These are phyloP conservation scores for Psilocybe cubensis DNA, from an alignment of 768 basidiomycete species.

Conservation along the genomic window DNA sequence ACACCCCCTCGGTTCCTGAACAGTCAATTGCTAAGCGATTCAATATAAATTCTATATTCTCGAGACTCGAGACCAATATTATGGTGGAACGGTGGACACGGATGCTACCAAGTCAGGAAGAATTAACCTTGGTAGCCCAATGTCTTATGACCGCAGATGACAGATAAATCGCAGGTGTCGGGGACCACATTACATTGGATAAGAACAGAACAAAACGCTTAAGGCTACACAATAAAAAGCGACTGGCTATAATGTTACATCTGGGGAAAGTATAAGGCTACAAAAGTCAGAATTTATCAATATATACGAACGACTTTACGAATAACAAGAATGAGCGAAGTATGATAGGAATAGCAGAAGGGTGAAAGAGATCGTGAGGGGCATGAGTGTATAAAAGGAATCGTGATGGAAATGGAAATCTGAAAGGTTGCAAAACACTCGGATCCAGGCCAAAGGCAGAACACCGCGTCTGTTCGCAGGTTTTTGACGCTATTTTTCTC, in stretches of 20 bases:
- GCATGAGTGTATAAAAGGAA: background rate
- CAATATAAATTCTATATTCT: no score
- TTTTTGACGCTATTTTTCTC: conserved; percentile 19
- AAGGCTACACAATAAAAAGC: background rate
- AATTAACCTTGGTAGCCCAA: background rate
- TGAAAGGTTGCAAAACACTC: background rate
- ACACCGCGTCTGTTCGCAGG: background rate
- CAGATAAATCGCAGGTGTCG: background rate
- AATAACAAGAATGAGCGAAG: background rate
- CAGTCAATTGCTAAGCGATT: no score
- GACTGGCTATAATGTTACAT: background rate
- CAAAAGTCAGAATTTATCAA: background rate
- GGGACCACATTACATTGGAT: background rate
- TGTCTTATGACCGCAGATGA: background rate
- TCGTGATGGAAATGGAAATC: background rate
- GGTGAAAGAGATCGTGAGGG: background rate
- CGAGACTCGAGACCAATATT: background rate
- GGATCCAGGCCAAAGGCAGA: background rate
- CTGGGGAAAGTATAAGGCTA: background rate
- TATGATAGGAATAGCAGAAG: background rate
- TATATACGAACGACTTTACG: background rate
- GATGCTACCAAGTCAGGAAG: background rate
- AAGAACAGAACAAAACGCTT: background rate
- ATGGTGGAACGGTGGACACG: background rate
- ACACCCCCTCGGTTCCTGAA: no score